These are phyloP conservation scores for Tolypocladium tundrense DNA, from an alignment of 2,329 filamentous ascomycete genomes.

Conservation along the genomic window DNA sequence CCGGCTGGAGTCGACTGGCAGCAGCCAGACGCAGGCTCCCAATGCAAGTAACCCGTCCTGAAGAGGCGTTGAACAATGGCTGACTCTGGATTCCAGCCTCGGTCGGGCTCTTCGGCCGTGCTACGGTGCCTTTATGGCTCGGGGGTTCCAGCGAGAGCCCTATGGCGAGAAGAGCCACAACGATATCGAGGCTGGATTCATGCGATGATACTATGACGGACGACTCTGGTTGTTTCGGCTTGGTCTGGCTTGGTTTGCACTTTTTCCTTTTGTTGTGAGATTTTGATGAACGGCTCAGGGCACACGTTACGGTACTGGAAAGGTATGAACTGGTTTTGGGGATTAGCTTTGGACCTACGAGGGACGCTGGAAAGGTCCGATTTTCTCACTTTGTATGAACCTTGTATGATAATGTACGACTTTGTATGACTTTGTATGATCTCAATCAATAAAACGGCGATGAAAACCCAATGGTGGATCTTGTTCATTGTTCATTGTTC, in stretches of 20 bases:
- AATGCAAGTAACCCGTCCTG: neutral
- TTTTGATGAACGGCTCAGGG: neutral
- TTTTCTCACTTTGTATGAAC: neutral
- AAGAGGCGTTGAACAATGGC: neutral
- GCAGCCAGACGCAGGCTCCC: neutral
- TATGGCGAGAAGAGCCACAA: slow-evolving; percentile 1
- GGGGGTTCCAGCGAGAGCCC: neutral
- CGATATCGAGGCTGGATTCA: slow-evolving; percentile 2
- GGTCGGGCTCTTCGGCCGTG: neutral
- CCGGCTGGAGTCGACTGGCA: neutral
- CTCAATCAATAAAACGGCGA: neutral
- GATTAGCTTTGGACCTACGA: neutral
- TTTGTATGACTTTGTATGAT: neutral
- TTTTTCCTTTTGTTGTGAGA: neutral
- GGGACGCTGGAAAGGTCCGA: neutral
- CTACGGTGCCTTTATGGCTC: slow-evolving; percentile 1
- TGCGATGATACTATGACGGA: neutral
- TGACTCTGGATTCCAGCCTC: neutral
- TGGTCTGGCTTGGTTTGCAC: neutral
- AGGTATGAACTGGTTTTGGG: neutral
- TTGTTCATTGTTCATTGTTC: neutral
- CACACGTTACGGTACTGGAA: neutral
- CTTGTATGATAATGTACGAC: neutral
- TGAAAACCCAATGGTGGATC: neutral
- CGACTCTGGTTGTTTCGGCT: neutral